These are phyloP conservation scores for Suillus subluteus DNA, from an alignment of 768 basidiomycete genomes.

Conservation along the genomic window DNA sequence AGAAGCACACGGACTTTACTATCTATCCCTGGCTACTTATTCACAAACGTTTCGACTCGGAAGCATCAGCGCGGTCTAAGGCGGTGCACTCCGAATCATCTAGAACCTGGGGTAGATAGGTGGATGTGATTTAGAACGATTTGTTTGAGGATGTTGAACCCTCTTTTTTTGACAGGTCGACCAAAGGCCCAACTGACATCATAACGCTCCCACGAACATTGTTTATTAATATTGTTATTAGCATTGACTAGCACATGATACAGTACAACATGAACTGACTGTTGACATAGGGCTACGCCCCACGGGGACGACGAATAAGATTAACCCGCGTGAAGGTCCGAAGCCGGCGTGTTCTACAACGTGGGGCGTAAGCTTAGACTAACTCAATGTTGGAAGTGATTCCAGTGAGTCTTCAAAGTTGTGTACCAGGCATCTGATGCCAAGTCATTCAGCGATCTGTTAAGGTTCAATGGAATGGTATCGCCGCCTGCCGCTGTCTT, in stretches of 20 bases:
- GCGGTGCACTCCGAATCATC: constrained; percentile 1
- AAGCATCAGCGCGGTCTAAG: background rate
- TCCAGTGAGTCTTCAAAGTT: background rate
- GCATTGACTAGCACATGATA: background rate
- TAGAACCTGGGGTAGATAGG: constrained; percentile 7
- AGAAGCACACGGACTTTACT: background rate
- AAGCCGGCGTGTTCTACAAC: background rate
- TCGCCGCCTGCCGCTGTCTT: background rate
- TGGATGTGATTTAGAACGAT: background rate
- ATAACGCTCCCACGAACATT: background rate
- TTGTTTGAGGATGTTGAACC: background rate
- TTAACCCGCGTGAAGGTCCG: background rate
- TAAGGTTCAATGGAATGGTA: background rate
- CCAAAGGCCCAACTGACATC: background rate
- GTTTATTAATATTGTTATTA: background rate
- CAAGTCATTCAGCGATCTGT: background rate
- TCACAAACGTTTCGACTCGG: constrained; percentile 2
- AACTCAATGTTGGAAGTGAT: background rate
- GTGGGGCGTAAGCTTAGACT: background rate
- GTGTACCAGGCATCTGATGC: background rate
- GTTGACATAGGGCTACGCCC: background rate
- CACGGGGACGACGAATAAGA: background rate
- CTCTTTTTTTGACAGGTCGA: constrained; percentile 1
- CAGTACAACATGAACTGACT: background rate
- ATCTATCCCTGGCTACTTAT: background rate